Base-by-base conservation (phyloP, 73 alveolate genomes). In the Blepharisma japonicum region DNA sequence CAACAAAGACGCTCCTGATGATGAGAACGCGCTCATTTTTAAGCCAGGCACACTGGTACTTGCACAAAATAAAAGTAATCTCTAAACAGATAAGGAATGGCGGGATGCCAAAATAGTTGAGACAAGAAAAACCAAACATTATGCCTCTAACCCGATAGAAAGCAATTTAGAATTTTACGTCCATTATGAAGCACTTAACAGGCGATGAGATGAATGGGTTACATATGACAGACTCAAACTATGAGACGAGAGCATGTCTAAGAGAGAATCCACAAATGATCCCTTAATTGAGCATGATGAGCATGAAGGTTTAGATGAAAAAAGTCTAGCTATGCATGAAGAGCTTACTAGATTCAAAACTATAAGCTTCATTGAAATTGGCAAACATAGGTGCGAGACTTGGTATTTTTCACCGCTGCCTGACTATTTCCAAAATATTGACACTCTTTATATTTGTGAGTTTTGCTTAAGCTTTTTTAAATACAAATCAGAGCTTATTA, bases 391-490 rank as follows among this genome's bases (percentile, higher is more conserved):
- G 45, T 68, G 87, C 55, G 88, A 77, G 55, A 70, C 94, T 14
- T 87, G 94, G 94, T 86, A 81, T 77, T 81, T 86, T 77, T 81
- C 87, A 53, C 91, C 91, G 55, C 74, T 50, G 7, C 88, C 94
- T 7, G 91, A 83, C 7, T 80, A 89, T 21, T 94, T 84, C 71
- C 91, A 92, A 6, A 49, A 84, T 11, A 86, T 89, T 55, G 85
- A 93, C 68, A 83, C 71, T n/a, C 93, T 94, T 61, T 94, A 94
- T 86, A 90, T 94, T 45, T 94, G 99, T 81, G 99, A 94, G 78
- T 93, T 87, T 74, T 94, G 99, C 78, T 85, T 94, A 81, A 77
- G 68, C 92, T 71, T 83, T 89, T 71, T 81, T 76, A 47, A 77
- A n/a, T 46, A 39, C 18, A 77, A 87, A 81, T 53, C 50, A 46